Conservation (phyloP, 1,284 basidiomycete species). For the Ganoderma sinense region DNA sequence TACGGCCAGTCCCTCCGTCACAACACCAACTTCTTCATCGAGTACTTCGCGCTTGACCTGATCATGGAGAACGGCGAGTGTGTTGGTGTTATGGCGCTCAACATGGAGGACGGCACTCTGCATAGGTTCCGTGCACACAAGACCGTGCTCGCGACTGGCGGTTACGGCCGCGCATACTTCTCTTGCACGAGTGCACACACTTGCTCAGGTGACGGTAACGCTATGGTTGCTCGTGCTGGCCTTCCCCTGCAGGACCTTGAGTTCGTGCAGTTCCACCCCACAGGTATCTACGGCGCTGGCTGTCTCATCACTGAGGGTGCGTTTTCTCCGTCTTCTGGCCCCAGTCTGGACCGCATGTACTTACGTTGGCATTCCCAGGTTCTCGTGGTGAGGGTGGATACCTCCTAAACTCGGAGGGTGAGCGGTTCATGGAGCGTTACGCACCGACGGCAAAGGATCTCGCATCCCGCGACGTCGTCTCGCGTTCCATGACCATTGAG, state of each 20-base stretch:
- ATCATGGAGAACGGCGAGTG: slow-evolving; percentile 99
- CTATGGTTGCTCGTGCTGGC: slow-evolving; percentile 97
- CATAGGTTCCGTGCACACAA: slow-evolving; percentile 99
- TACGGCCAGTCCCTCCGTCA: slow-evolving; percentile 99
- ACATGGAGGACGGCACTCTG: slow-evolving; percentile 99
- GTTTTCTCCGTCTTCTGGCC: slow-evolving; percentile 3
- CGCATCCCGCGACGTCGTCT: slow-evolving; percentile 99
- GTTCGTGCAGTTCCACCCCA: slow-evolving; percentile 99
- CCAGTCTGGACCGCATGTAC: neutral
- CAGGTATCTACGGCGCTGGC: slow-evolving; percentile 99
- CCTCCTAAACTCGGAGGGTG: slow-evolving; percentile 97
- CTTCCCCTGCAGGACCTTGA: slow-evolving; percentile 97
- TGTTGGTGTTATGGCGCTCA: slow-evolving; percentile 98
- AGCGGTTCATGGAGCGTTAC: slow-evolving; percentile 99
- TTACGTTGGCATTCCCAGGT: slow-evolving; percentile 54
- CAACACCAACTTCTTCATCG: slow-evolving; percentile 99
- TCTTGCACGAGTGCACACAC: slow-evolving; percentile 99
- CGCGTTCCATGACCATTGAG: slow-evolving; percentile 99
- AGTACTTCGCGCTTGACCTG: slow-evolving; percentile 98
- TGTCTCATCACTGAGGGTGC: slow-evolving; percentile 98
- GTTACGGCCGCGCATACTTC: slow-evolving; percentile 99
- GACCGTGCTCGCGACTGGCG: slow-evolving; percentile 98
- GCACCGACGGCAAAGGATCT: slow-evolving; percentile 99
- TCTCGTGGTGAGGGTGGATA: slow-evolving; percentile 99
- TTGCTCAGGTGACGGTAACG: slow-evolving; percentile 98